These are phyloP conservation scores for Aureoboletus auriporus DNA, from an alignment of 768 basidiomycete genomes.

Conservation along the genomic window DNA sequence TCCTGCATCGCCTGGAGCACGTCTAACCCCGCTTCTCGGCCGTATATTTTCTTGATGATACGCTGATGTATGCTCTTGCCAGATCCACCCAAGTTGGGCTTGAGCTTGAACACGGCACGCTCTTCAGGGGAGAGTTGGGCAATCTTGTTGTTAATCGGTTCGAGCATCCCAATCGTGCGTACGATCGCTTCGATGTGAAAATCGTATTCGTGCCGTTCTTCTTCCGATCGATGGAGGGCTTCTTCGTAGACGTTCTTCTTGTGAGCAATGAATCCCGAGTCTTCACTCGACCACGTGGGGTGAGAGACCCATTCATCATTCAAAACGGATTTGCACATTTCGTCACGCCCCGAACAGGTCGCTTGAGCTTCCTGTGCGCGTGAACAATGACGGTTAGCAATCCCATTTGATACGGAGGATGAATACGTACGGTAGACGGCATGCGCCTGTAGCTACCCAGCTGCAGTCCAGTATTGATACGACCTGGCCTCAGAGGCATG, in stretches of 20 bases:
- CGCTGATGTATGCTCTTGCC: conserved; percentile 87
- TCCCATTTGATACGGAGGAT: background rate
- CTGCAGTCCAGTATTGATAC: conserved; percentile 64
- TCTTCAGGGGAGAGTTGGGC: conserved; percentile 75
- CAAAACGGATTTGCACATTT: conserved; percentile 92
- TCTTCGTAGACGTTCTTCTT: conserved; percentile 97
- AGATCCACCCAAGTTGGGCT: conserved; percentile 82
- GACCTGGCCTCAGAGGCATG: conserved; percentile 44
- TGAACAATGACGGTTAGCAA: conserved; percentile 1
- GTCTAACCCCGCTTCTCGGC: conserved; percentile 76
- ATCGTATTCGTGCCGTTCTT: conserved; percentile 98
- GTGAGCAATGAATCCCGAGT: conserved; percentile 84
- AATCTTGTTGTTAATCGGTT: conserved; percentile 89
- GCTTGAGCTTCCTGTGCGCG: conserved; percentile 72
- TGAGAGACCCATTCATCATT: conserved; percentile 99
- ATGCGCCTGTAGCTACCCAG: conserved; percentile 90
- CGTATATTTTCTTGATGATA: conserved; percentile 96
- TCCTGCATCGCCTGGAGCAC: conserved; percentile 90
- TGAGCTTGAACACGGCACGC: conserved; percentile 74
- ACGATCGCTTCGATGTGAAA: conserved; percentile 96
- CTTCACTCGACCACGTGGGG: conserved; percentile 92
- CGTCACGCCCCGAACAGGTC: conserved; percentile 91
- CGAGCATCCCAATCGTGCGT: conserved; percentile 85
- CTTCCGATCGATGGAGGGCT: conserved; percentile 92
- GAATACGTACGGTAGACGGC: conserved; percentile 64